Evolutionary conservation across 352 stramenopile species (phyloP).

Genomic region (Phytopythium helicoides): DNA sequence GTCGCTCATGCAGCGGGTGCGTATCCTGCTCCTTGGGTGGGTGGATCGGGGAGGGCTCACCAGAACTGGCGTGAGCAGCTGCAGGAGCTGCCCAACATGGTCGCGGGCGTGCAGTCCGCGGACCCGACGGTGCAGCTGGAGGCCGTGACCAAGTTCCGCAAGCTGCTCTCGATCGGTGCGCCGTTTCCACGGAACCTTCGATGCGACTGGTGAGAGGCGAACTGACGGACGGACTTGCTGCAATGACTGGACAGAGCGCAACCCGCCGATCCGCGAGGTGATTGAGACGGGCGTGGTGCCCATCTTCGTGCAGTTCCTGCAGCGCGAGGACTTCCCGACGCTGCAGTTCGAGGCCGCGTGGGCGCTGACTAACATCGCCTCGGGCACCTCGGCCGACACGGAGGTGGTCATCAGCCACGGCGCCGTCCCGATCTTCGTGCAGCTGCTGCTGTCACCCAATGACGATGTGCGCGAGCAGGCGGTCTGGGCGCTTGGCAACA

Average conservation of each 20-base stretch:
- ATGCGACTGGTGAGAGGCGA: no score
- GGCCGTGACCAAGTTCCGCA: slow-evolving; percentile 97
- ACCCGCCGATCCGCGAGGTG: slow-evolving; percentile 99
- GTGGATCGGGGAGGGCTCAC: slow-evolving; percentile 7
- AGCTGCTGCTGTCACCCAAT: slow-evolving; percentile 94
- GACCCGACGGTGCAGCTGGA: slow-evolving; percentile 93
- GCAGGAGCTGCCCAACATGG: slow-evolving; percentile 94
- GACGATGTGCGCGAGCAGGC: slow-evolving; percentile 96
- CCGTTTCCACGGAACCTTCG: background rate
- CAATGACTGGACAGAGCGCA: slow-evolving; percentile 87
- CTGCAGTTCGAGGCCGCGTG: slow-evolving; percentile 99
- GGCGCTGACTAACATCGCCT: slow-evolving; percentile 99
- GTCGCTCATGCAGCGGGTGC: slow-evolving; percentile 55
- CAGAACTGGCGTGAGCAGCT: slow-evolving; percentile 54
- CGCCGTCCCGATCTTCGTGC: slow-evolving; percentile 97
- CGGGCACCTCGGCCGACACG: slow-evolving; percentile 97
- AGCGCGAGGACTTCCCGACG: slow-evolving; percentile 91
- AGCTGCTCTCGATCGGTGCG: slow-evolving; percentile 96
- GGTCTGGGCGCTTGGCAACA: slow-evolving; percentile 99
- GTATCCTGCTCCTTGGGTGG: background rate
- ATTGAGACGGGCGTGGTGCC: slow-evolving; percentile 98
- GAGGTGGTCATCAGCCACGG: slow-evolving; percentile 96
- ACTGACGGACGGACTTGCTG: slow-evolving; percentile 7
- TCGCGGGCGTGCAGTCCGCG: slow-evolving; percentile 90
- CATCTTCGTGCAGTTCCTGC: slow-evolving; percentile 98